Conservation (phyloP, 345 rosid species). For the Linum tenue region DNA sequence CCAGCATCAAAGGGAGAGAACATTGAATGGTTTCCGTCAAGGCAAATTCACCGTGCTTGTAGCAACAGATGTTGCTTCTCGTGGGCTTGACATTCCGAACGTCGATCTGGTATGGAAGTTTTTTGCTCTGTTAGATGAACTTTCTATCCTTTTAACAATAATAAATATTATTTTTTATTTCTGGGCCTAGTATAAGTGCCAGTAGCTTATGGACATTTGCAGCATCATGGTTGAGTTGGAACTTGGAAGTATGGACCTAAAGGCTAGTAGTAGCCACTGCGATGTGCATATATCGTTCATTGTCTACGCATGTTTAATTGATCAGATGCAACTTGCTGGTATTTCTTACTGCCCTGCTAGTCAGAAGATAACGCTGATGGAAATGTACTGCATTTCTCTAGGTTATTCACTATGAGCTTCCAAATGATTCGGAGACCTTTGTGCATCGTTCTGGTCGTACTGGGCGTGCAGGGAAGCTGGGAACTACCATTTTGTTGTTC, state of each 20-base stretch:
- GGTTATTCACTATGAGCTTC: slow-evolving; percentile 95
- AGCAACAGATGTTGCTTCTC: slow-evolving; percentile 96
- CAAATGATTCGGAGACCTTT: slow-evolving; percentile 94
- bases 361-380: neutral
- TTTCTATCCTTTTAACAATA: neutral
- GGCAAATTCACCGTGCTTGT: slow-evolving; percentile 97
- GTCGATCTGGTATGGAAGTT: slow-evolving; percentile 72
- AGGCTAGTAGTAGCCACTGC: neutral
- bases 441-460: slow-evolving; percentile 99
- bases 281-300: neutral
- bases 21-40: slow-evolving; percentile 80
- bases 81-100: slow-evolving; percentile 97
- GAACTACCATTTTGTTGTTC: slow-evolving; percentile 81
- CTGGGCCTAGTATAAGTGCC: neutral
- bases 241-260: neutral
- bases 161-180: no score
- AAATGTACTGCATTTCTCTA: slow-evolving; percentile 19
- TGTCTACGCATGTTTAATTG: neutral
- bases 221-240: neutral
- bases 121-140: neutral
- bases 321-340: neutral
- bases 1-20: slow-evolving; percentile 98
- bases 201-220: neutral
- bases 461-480: slow-evolving; percentile 98
- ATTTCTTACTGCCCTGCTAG: neutral